Percentiles rank a stretch among this genome's conserved stretches.
phyloP scores from a whole-genome alignment of 148 eudicot species.

The Camellia granthamiana region DNA sequence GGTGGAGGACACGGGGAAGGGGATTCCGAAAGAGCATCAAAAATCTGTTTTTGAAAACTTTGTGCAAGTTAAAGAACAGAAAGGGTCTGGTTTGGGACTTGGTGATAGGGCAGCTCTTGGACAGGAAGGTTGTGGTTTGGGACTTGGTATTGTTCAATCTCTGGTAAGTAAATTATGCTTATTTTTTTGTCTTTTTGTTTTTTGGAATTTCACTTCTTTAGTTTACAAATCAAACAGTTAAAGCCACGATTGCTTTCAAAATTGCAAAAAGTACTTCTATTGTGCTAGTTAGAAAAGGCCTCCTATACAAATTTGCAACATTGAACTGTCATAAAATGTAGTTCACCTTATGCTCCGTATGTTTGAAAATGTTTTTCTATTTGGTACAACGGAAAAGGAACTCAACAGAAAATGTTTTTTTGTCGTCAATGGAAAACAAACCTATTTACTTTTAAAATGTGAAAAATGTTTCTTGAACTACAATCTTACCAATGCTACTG shows the following conservation, averaged over 20 bases:
- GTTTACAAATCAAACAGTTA: no score
- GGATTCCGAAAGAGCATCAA: constrained; percentile 33
- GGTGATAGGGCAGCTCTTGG: no score
- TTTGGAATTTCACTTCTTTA: not conserved
- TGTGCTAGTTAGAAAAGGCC: no score
- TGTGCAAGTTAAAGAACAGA: constrained; percentile 44
- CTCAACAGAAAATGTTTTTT: no score
- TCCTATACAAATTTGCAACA: not conserved
- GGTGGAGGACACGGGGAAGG: constrained; percentile 6
- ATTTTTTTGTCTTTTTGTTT: not conserved
- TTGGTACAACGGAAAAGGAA: no score
- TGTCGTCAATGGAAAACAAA: no score
- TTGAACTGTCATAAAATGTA: not conserved
- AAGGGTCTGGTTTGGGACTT: constrained; percentile 28
- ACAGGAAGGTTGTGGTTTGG: constrained; percentile 11
- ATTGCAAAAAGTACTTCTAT: no score
- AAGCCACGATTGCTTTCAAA: no score
- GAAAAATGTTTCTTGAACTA: no score
- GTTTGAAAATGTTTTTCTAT: no score
- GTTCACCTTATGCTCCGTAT: not conserved
- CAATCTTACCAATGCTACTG: no score
- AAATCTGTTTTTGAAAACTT: constrained; percentile 40
- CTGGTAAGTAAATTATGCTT: constrained; percentile 25
- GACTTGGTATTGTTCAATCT: constrained; percentile 52
- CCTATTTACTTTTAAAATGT: no score